Conservation (phyloP, 768 basidiomycete genomes). For the Pulveroboletus sp. region DNA sequence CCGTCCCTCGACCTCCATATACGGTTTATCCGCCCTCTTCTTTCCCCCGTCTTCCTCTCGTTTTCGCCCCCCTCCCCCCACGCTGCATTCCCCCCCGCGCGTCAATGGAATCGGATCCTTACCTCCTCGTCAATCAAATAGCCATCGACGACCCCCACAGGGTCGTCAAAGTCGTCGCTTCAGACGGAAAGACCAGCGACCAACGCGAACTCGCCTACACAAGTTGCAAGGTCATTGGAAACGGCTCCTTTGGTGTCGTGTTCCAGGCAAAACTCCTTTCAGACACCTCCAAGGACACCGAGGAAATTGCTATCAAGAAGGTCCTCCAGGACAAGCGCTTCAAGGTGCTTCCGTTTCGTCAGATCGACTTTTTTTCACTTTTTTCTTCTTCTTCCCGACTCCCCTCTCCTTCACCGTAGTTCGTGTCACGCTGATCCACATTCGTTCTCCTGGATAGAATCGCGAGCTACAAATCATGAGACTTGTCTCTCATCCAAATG, state of each 20-base stretch:
- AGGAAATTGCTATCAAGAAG: conserved; percentile 99
- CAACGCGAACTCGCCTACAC: conserved; percentile 89
- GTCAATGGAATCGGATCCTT: conserved; percentile 27
- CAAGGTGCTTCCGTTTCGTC: conserved; percentile 60
- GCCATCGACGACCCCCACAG: conserved; percentile 95
- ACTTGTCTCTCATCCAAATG: conserved; percentile 93
- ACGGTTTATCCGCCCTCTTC: conserved; percentile 24
- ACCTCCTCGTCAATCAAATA: conserved; percentile 31
- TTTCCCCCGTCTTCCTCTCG: conserved; percentile 27
- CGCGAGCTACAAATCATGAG: conserved; percentile 99
- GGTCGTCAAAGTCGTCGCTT: conserved; percentile 92
- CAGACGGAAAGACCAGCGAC: conserved; percentile 89
- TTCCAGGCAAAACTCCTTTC: conserved; percentile 88
- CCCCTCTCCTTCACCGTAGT: background rate
- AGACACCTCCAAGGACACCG: conserved; percentile 53
- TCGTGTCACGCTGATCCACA: conserved; percentile 11
- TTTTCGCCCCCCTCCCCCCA: conserved; percentile 37
- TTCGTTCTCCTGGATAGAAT: conserved; percentile 53
- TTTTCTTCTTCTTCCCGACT: conserved; percentile 4
- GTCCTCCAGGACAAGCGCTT: conserved; percentile 99
- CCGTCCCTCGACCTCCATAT: conserved; percentile 24
- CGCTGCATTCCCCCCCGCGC: conserved; percentile 15
- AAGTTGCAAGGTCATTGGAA: conserved; percentile 97
- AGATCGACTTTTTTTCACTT: conserved; percentile 4
- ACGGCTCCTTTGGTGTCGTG: conserved; percentile 98